phyloP scores from a whole-genome alignment of 2,329 filamentous ascomycete genomes.

The Epichloe brachyelytri region DNA sequence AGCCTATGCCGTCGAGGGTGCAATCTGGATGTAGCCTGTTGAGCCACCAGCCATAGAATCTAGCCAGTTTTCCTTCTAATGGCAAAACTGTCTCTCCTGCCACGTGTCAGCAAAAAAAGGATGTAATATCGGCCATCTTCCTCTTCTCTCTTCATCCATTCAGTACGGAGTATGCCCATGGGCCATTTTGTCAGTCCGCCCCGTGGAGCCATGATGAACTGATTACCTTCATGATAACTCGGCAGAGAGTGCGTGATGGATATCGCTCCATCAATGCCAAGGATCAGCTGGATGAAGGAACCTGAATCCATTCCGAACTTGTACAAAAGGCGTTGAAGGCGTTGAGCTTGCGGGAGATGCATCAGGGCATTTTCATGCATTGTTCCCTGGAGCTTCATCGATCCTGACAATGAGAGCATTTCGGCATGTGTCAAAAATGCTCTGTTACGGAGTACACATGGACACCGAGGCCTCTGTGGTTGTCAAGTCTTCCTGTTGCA shows the following conservation, averaged over 20 bases:
- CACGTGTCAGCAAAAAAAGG: too few species aligned
- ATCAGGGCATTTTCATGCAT: constrained; percentile 47
- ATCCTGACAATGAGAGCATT: constrained; percentile 36
- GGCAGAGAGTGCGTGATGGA: constrained; percentile 42
- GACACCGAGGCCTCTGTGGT: too few species aligned
- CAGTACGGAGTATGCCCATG: too few species aligned
- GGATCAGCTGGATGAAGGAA: constrained; percentile 26
- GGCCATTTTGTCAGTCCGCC: neutral
- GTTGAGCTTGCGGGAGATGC: constrained; percentile 37
- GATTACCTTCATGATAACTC: too few species aligned
- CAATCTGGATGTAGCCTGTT: too few species aligned
- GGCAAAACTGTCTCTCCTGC: too few species aligned
- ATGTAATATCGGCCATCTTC: too few species aligned
- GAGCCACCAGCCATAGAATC: too few species aligned
- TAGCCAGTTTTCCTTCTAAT: too few species aligned
- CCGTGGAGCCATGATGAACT: neutral
- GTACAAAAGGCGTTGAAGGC: constrained; percentile 31
- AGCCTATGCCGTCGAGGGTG: too few species aligned
- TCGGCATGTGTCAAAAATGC: constrained; percentile 41
- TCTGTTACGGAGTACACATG: neutral
- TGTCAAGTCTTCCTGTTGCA: too few species aligned
- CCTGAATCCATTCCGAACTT: constrained; percentile 41
- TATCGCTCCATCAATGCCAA: constrained; percentile 44
- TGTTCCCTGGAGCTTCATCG: constrained; percentile 45
- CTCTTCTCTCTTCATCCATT: too few species aligned